These are phyloP conservation scores for Leccinum variicolor DNA, from an alignment of 768 basidiomycete species.

Conservation along the genomic window DNA sequence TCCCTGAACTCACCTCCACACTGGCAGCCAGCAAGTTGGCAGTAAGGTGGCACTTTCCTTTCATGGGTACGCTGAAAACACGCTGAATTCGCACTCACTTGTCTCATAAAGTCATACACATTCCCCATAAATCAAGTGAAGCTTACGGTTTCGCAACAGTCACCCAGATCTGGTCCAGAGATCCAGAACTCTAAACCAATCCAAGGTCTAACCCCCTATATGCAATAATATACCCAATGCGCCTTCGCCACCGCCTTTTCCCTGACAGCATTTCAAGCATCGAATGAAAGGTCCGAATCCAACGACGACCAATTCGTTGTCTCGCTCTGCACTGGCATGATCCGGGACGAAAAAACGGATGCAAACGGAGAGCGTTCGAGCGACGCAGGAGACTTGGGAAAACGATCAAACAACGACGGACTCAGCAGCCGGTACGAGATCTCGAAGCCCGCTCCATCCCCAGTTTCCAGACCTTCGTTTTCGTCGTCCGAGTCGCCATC, in stretches of 20 bases:
- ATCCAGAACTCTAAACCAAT: no score
- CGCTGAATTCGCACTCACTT: no score
- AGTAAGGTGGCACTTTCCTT: no score
- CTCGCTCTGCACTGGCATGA: slow-evolving; percentile 11
- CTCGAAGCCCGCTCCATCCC: neutral
- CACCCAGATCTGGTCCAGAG: no score
- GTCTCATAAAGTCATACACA: no score
- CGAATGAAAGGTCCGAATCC: slow-evolving; percentile 10
- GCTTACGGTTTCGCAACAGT: no score
- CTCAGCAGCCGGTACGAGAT: slow-evolving; percentile 3
- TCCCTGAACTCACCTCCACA: no score
- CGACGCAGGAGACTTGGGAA: slow-evolving; percentile 11
- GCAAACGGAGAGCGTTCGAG: slow-evolving; percentile 5
- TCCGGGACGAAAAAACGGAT: slow-evolving; percentile 18
- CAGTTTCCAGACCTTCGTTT: neutral
- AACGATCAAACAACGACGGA: slow-evolving; percentile 2
- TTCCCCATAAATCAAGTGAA: no score
- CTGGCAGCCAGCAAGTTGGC: no score
- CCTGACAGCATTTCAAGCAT: neutral
- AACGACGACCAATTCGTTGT: slow-evolving; percentile 8
- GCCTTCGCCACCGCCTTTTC: neutral
- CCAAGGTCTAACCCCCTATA: no score
- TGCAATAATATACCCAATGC: neutral
- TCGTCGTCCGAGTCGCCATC: slow-evolving; percentile 1
- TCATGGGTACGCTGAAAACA: no score